These are phyloP conservation scores for Microcyclospora pomicola DNA, from an alignment of 2,329 filamentous ascomycete genomes.

Conservation along the genomic window DNA sequence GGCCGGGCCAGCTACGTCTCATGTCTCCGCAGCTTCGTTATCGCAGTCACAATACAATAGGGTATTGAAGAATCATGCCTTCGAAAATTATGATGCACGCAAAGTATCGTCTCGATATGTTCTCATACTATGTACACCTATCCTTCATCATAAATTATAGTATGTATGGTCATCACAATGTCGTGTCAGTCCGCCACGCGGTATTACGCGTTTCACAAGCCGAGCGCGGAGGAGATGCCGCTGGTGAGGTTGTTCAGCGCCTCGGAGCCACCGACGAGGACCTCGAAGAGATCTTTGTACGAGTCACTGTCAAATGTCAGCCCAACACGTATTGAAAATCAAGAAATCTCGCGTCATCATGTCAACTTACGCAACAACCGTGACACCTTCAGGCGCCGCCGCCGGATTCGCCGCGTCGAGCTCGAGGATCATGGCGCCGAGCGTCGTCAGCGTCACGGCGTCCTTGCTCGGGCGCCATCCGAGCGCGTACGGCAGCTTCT, in stretches of 20 bases:
- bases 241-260: constrained; percentile 14
- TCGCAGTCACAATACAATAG: too few relatives aligned
- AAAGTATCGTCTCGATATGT: too few relatives aligned
- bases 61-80: too few relatives aligned
- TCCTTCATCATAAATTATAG: too few relatives aligned
- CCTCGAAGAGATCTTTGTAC: constrained; percentile 15
- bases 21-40: too few relatives aligned
- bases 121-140: too few relatives aligned
- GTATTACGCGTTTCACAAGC: constrained; percentile 7
- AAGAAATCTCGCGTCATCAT: background rate
- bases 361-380: constrained; percentile 6
- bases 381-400: constrained; percentile 10
- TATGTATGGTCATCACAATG: too few relatives aligned
- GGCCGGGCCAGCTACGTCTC: too few relatives aligned
- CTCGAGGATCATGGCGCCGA: constrained; percentile 15
- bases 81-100: too few relatives aligned
- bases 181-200: too few relatives aligned
- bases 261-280: constrained; percentile 13
- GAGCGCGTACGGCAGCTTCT: constrained; percentile 18
- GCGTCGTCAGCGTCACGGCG: constrained; percentile 13
- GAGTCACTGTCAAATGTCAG: constrained; percentile 7
- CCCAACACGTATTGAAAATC: background rate
- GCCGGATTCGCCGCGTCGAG: constrained; percentile 12
- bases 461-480: constrained; percentile 15
- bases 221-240: constrained; percentile 12